Evolutionary conservation across 192 early-diverging fungal genomes (phyloP).

Genomic region (Coemansia sp.): DNA sequence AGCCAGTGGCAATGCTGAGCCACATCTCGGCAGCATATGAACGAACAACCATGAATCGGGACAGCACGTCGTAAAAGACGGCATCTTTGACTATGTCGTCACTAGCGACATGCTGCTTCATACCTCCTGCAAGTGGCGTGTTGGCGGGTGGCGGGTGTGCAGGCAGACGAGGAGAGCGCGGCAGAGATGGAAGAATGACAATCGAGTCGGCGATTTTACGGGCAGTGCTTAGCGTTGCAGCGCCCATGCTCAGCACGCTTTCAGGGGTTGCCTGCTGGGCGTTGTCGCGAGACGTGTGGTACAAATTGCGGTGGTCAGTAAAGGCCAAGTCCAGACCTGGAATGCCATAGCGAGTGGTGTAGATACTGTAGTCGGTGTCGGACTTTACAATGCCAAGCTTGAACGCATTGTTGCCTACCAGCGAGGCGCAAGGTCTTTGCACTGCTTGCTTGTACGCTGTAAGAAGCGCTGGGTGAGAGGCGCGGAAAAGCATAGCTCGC

Average conservation of each 20-base stretch:
- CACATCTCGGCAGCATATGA: constrained; percentile 37
- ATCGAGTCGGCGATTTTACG: constrained; percentile 58
- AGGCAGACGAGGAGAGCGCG: constrained; percentile 42
- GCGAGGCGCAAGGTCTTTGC: constrained; percentile 60
- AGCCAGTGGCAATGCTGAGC: constrained; percentile 32
- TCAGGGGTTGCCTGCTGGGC: constrained; percentile 53
- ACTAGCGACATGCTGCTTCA: not conserved
- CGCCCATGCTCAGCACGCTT: constrained; percentile 71
- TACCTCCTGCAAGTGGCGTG: constrained; percentile 1
- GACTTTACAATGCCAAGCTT: constrained; percentile 63
- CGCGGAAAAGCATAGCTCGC: constrained; percentile 67
- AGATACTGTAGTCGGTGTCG: constrained; percentile 70
- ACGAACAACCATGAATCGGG: constrained; percentile 47
- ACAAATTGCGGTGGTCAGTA: constrained; percentile 63
- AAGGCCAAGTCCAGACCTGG: constrained; percentile 74
- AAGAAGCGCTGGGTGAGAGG: constrained; percentile 52
- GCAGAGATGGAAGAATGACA: constrained; percentile 20
- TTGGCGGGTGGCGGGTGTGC: constrained; percentile 5
- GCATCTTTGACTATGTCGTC: constrained; percentile 24
- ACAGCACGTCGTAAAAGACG: constrained; percentile 51
- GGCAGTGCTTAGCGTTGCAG: constrained; percentile 51
- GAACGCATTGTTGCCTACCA: constrained; percentile 68
- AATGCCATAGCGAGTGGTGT: constrained; percentile 58
- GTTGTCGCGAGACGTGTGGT: constrained; percentile 67
- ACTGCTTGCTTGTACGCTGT: constrained; percentile 39